phyloP scores from a whole-genome alignment of 192 early-diverging fungal species.

The Podila horticola region DNA sequence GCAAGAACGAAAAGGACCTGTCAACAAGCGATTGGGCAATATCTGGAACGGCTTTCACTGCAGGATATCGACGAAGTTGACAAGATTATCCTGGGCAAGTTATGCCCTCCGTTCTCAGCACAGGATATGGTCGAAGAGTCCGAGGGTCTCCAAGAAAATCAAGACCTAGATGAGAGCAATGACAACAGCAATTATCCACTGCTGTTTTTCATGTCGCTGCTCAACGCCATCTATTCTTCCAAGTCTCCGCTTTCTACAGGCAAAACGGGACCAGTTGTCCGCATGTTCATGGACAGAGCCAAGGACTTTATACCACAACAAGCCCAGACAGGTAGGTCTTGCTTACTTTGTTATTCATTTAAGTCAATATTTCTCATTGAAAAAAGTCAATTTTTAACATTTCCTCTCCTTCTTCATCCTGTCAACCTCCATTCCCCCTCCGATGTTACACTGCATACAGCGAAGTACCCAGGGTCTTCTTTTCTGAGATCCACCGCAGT shows the following conservation, averaged over 20 bases:
- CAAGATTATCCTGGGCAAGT: not conserved
- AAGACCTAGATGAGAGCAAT: not conserved
- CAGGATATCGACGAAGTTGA: not conserved
- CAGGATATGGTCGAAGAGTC: not conserved
- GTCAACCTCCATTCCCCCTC: not conserved
- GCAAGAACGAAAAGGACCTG: conserved; percentile 7
- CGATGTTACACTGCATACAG: not conserved
- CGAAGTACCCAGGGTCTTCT: not conserved
- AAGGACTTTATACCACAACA: not conserved
- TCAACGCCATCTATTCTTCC: not conserved
- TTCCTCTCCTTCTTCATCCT: not conserved
- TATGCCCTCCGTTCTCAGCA: not conserved
- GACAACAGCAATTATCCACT: not conserved
- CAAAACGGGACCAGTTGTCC: not conserved
- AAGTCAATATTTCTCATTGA: not conserved
- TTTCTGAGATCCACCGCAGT: not conserved
- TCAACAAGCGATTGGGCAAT: conserved; percentile 5
- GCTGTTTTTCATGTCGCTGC: not conserved
- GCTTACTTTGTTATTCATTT: not conserved
- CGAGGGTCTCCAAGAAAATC: not conserved
- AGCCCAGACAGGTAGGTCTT: not conserved
- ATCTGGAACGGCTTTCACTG: not conserved
- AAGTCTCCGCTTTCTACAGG: not conserved
- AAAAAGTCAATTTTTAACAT: no score
- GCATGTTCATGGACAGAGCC: not conserved